Base-by-base conservation (phyloP, 225 moss, liverwort and hornwort genomes). In the Thuidium tamariscinum region DNA sequence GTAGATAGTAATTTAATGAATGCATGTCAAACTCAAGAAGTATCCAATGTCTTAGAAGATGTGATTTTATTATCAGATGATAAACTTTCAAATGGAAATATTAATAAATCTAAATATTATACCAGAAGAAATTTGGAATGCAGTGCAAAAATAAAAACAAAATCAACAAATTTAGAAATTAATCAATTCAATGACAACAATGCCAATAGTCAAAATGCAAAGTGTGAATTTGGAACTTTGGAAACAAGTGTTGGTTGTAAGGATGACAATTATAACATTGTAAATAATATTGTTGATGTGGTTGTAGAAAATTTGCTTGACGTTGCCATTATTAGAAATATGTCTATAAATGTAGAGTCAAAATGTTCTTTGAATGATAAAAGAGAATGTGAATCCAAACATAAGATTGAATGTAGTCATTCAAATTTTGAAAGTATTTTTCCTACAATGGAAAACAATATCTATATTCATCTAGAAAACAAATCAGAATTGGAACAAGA, bases 401-500 rank as follows among this genome's bases (percentile, higher is more conserved):
- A 13, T 48, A 7, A 37, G 0, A 17, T 76, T 49, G 19, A 81
- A 26, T 49, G 67, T 75, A 41, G 74, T 83, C 42, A 48, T 6
- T 51, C 68, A 61, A 83, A 86, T 86, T 36, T 25, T 78, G 66
- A 54, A 22, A 69, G 25, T 66, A 2, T 8, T 55, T 5, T 67
- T 73, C 13, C 77, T 61, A 66, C 5, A 20, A 49, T 59, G 0
- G 13, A 57, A n/a, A 72, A 77, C 8, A 66, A 84, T 55, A 46
- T 21, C 0, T 10, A 5, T 18, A 7, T 32, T 27, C 34, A 34
- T 29, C 3, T 2, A 9, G 29, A 82, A 9, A 82, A 88, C 15
- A 95, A 96, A 84, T 95, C 95, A 20, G 96, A 98, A 86, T 91
- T 98, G 5, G 93, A 98, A 87, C 87, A 81, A 83, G 96, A 98